A percentile compares a stretch with the other conserved stretches of the same genome.
These are phyloP conservation scores for Ogataea pilisensis DNA, from an alignment of 805 yeast species.

Conservation along the genomic window DNA sequence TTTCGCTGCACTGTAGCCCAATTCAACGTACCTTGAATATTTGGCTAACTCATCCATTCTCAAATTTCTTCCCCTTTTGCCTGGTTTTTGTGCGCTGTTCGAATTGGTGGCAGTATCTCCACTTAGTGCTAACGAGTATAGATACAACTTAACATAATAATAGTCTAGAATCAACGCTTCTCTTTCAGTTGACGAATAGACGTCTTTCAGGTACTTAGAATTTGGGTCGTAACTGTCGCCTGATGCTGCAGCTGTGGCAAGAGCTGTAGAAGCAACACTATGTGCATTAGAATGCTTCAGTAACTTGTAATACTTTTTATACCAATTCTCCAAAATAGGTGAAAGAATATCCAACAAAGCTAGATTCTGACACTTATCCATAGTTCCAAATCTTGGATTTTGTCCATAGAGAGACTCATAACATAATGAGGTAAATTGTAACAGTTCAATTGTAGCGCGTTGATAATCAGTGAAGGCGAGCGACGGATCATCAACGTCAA, in stretches of 20 bases:
- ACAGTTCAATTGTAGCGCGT: conserved; percentile 72
- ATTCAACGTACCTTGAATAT: conserved; percentile 72
- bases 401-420: conserved; percentile 78
- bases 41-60: conserved; percentile 66
- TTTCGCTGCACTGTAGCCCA: conserved; percentile 80
- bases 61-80: conserved; percentile 32
- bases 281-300: conserved; percentile 47
- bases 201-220: conserved; percentile 36
- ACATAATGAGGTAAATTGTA: conserved; percentile 76
- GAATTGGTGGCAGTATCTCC: conserved; percentile 38
- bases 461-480: conserved; percentile 59
- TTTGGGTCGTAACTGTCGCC: conserved; percentile 23
- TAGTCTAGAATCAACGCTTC: conserved; percentile 79
- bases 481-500: conserved; percentile 39
- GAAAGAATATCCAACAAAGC: conserved; percentile 68
- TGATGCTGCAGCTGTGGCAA: conserved; percentile 1
- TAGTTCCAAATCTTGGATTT: conserved; percentile 47
- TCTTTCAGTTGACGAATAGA: conserved; percentile 46
- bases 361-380: conserved; percentile 60
- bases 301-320: conserved; percentile 52
- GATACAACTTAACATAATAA: conserved; percentile 78
- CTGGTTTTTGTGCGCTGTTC: conserved; percentile 14
- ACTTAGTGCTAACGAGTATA: conserved; percentile 76
- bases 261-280: conserved; percentile 7
- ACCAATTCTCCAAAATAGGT: conserved; percentile 80